A percentile compares a stretch with the other conserved stretches of the same genome.
phyloP scores from a whole-genome alignment of 345 rosid genomes.

The Moricandia arvensis region DNA sequence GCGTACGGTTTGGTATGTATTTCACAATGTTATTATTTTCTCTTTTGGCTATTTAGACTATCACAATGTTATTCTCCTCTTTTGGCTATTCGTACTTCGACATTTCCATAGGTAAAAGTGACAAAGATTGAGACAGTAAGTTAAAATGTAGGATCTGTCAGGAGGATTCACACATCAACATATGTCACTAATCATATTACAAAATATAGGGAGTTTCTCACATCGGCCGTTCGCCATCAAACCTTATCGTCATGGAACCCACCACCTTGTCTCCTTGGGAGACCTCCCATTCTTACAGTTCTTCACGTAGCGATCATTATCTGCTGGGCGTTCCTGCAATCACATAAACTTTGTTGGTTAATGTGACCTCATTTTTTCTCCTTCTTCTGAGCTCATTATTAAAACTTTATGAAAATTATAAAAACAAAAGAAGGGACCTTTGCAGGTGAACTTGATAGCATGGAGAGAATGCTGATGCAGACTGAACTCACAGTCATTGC shows the following conservation, averaged over 20 bases:
- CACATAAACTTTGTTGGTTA: not conserved
- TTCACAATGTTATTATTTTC: too few species aligned
- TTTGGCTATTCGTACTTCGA: not conserved
- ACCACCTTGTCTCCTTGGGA: slow-evolving; percentile 99
- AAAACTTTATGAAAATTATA: not conserved
- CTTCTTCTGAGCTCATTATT: not conserved
- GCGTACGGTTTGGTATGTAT: too few species aligned
- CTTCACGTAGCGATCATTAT: slow-evolving; percentile 92
- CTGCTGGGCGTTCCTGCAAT: slow-evolving; percentile 86
- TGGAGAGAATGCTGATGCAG: slow-evolving; percentile 96
- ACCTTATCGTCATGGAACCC: slow-evolving; percentile 99
- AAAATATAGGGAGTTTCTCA: not conserved
- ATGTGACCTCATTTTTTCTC: too few species aligned
- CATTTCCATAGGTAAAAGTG: not conserved
- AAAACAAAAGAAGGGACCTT: slow-evolving; percentile 53
- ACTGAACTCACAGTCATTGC: slow-evolving; percentile 97
- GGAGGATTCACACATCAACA: not conserved
- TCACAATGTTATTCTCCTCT: not conserved
- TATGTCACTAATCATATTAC: slow-evolving; percentile 15
- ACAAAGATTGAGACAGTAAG: not conserved
- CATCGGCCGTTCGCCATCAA: slow-evolving; percentile 19
- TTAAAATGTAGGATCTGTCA: slow-evolving; percentile 5
- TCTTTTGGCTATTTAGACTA: too few species aligned
- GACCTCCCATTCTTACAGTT: slow-evolving; percentile 94
- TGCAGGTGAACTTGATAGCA: slow-evolving; percentile 93